Percentiles rank a stretch among this genome's conserved stretches.
These are phyloP conservation scores for Sugiyamaella americana DNA, from an alignment of 805 yeast species.

Conservation along the genomic window DNA sequence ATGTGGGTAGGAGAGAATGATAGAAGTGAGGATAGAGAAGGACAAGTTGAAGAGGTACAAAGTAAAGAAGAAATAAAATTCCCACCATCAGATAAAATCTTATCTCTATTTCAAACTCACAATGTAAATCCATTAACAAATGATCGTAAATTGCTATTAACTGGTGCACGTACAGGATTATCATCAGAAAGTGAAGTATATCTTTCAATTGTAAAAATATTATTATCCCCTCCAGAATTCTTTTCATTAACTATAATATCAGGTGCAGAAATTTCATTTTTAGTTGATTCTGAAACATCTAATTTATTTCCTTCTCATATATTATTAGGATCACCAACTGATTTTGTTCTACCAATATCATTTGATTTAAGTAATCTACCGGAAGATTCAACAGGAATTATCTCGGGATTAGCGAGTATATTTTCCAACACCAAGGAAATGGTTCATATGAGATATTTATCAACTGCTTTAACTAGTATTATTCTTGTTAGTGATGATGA, in stretches of 20 bases:
- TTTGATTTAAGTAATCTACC: slow-evolving; percentile 52
- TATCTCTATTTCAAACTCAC: slow-evolving; percentile 14
- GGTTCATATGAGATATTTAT: slow-evolving; percentile 42
- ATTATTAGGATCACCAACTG: slow-evolving; percentile 53
- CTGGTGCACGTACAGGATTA: slow-evolving; percentile 55
- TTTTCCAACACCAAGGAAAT: slow-evolving; percentile 21
- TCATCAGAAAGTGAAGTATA: slow-evolving; percentile 24
- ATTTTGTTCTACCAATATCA: slow-evolving; percentile 49
- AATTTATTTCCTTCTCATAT: slow-evolving; percentile 42
- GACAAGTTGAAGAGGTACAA: slow-evolving; percentile 2
- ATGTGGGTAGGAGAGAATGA: slow-evolving; percentile 19
- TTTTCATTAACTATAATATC: slow-evolving; percentile 29
- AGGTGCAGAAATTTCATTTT: slow-evolving; percentile 27
- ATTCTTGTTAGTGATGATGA: slow-evolving; percentile 54
- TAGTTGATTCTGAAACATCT: slow-evolving; percentile 22
- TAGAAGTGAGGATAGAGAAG: slow-evolving; percentile 1
- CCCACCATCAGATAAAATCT: slow-evolving; percentile 1
- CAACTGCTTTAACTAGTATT: slow-evolving; percentile 55
- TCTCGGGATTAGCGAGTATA: slow-evolving; percentile 55
- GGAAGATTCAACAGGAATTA: slow-evolving; percentile 57
- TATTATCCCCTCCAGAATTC: slow-evolving; percentile 28
- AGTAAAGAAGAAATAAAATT: background rate
- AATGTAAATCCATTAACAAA: slow-evolving; percentile 43
- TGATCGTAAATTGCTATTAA: slow-evolving; percentile 40
- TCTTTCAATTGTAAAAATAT: slow-evolving; percentile 37